A percentile compares a stretch with the other conserved stretches of the same genome.
phyloP scores from a whole-genome alignment of 2,329 filamentous ascomycete genomes.

The Helotiales sp. region DNA sequence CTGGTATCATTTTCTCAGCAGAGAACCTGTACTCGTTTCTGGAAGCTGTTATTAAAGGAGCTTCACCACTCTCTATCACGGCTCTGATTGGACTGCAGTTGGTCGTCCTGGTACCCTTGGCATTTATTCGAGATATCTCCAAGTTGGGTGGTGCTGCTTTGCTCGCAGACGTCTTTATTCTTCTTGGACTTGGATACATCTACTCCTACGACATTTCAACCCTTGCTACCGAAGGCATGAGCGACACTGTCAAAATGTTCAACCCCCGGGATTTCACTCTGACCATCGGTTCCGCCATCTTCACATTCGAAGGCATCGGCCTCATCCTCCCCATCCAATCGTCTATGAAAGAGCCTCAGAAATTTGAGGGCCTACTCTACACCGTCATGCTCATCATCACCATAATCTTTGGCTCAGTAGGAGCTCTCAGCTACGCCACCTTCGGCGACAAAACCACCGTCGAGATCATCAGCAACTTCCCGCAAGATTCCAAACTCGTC shows the following conservation, averaged over 20 bases:
- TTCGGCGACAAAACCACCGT: slow-evolving; percentile 95
- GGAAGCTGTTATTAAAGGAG: slow-evolving; percentile 83
- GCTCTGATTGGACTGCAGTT: slow-evolving; percentile 91
- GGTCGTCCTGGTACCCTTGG: slow-evolving; percentile 89
- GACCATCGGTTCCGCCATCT: slow-evolving; percentile 97
- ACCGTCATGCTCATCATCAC: slow-evolving; percentile 94
- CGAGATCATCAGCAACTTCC: slow-evolving; percentile 91
- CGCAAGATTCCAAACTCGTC: slow-evolving; percentile 91
- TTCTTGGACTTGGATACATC: slow-evolving; percentile 87
- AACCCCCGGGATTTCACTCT: slow-evolving; percentile 91
- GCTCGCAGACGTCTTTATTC: slow-evolving; percentile 89
- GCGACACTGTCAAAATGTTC: slow-evolving; percentile 82
- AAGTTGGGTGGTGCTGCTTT: slow-evolving; percentile 93
- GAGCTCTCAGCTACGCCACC: slow-evolving; percentile 89
- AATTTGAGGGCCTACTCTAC: slow-evolving; percentile 86
- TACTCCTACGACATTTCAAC: slow-evolving; percentile 92
- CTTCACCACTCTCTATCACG: slow-evolving; percentile 80
- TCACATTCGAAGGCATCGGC: slow-evolving; percentile 96
- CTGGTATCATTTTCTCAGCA: slow-evolving; percentile 94
- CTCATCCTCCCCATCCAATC: slow-evolving; percentile 97
- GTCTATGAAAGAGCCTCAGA: slow-evolving; percentile 86
- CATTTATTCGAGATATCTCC: slow-evolving; percentile 90
- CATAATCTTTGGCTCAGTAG: slow-evolving; percentile 84
- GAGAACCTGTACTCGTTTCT: slow-evolving; percentile 94
- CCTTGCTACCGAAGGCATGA: slow-evolving; percentile 72